Evolutionary conservation across 2,329 filamentous ascomycete genomes (phyloP).

Genomic region (Nigrograna mackinnonii): DNA sequence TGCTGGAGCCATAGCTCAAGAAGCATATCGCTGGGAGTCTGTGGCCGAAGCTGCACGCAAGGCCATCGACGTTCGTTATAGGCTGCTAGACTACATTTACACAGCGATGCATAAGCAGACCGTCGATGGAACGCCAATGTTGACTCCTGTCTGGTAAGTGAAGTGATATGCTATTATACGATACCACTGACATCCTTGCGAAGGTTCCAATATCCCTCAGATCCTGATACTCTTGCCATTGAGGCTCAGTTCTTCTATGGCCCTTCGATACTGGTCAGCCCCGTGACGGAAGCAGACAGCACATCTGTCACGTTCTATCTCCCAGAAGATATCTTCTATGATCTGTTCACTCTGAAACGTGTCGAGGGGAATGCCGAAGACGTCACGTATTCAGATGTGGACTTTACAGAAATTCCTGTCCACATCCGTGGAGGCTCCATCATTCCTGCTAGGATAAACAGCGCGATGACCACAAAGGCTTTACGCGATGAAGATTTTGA

Average conservation of each 20-base stretch:
- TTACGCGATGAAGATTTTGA: conserved; percentile 70
- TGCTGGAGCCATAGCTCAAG: conserved; percentile 59
- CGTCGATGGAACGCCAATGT: conserved; percentile 64
- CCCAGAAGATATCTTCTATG: conserved; percentile 58
- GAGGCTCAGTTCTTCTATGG: conserved; percentile 63
- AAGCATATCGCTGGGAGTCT: conserved; percentile 64
- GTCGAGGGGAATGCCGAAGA: conserved; percentile 42
- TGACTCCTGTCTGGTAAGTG: conserved; percentile 73
- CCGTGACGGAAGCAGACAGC: conserved; percentile 55
- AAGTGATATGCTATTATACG: neutral
- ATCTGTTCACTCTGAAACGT: conserved; percentile 35
- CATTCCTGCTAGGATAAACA: conserved; percentile 59
- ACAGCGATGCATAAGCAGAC: conserved; percentile 67
- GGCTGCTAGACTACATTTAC: conserved; percentile 80
- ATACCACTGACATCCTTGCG: neutral
- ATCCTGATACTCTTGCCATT: conserved; percentile 53
- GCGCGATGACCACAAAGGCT: conserved; percentile 65
- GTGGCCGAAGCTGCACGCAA: conserved; percentile 68
- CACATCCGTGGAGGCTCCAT: conserved; percentile 67
- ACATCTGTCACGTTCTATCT: conserved; percentile 60
- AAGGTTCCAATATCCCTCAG: conserved; percentile 65
- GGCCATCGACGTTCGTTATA: conserved; percentile 72
- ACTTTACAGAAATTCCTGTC: conserved; percentile 61
- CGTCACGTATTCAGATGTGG: conserved; percentile 51
- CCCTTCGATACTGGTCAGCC: conserved; percentile 59